Evolutionary conservation across 805 yeast species (phyloP).

Genomic region (Candida cerambycidarum): DNA sequence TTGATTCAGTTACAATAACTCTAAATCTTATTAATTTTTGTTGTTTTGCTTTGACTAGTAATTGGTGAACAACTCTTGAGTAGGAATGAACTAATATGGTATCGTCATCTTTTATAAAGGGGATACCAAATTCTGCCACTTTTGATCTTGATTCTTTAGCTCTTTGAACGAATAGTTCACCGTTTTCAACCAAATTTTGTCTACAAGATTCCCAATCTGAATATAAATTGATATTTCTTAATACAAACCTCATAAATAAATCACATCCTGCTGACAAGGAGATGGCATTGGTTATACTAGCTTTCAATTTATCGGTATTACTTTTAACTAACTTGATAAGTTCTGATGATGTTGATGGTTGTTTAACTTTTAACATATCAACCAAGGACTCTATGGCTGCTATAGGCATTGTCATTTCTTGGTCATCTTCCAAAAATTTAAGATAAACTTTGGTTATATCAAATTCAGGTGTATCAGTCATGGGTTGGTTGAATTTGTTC

Average conservation of each 20-base stretch:
- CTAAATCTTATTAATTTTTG: constrained; percentile 74
- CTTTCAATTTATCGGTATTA: constrained; percentile 72
- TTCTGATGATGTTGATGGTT: constrained; percentile 93
- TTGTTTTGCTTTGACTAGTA: constrained; percentile 74
- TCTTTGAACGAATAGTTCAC: constrained; percentile 85
- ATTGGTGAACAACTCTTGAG: constrained; percentile 83
- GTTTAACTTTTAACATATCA: constrained; percentile 73
- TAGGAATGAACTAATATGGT: constrained; percentile 85
- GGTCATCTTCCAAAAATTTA: constrained; percentile 78
- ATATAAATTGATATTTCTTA: constrained; percentile 80
- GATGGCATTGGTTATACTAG: constrained; percentile 83
- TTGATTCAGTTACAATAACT: constrained; percentile 89
- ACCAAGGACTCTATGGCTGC: constrained; percentile 97
- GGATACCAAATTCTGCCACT: constrained; percentile 83
- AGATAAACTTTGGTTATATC: constrained; percentile 83
- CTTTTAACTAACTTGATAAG: constrained; percentile 76
- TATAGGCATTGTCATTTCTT: constrained; percentile 98
- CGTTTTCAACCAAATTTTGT: constrained; percentile 86
- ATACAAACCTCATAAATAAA: constrained; percentile 88
- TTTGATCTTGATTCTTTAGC: constrained; percentile 87
- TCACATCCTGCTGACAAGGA: constrained; percentile 98
- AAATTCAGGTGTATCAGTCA: constrained; percentile 35
- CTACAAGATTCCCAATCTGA: constrained; percentile 96
- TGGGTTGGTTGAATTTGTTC: too few species aligned
- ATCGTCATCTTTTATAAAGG: constrained; percentile 92